Evolutionary conservation across 306 rosid genomes (phyloP).

Genomic region (Malus domestica): ASM211411v1 NC_041798.1:40712001-40712500

Average conservation of each 20-base stretch:
- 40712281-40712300: too few relatives aligned
- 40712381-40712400: slow-evolving; percentile 10
- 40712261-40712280: too few relatives aligned
- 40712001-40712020: too few relatives aligned
- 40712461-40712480: neutral
- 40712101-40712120: neutral
- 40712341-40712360: slow-evolving; percentile 23
- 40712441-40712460: neutral
- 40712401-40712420: slow-evolving; percentile 5
- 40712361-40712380: slow-evolving; percentile 22
- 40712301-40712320: too few relatives aligned
- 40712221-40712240: too few relatives aligned
- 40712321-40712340: too few relatives aligned
- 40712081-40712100: neutral
- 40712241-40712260: neutral
- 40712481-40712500: too few relatives aligned
- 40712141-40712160: neutral
- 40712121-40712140: neutral
- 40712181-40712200: too few relatives aligned
- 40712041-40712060: neutral
- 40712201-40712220: too few relatives aligned
- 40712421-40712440: slow-evolving; percentile 8
- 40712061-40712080: neutral
- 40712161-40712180: too few relatives aligned
- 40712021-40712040: too few relatives aligned